Evolutionary conservation across 169 alveolate species (phyloP), one percentile per base, ranked within the genome.

Genomic region (Cryptosporidium baileyi): DNA sequence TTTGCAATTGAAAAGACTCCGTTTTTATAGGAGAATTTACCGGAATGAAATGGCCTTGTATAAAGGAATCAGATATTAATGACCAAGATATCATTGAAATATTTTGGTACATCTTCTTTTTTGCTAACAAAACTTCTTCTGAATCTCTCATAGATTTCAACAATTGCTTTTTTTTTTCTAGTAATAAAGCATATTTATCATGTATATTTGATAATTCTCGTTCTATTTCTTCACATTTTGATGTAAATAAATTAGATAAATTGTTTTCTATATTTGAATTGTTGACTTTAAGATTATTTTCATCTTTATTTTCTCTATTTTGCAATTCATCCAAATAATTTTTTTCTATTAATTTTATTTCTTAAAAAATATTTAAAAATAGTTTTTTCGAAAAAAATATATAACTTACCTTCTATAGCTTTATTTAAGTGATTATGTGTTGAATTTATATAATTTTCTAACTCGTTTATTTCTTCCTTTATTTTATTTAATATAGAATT

Each of bases 1-100:
- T 51, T 54, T 74, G 52, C 1, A 74, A 40, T 26, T 74, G 85
- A 9, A 74, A 74, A 15, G 85, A 51, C 11, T 74, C 85, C 1
- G 85, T 74, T 54, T 30, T 54, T 54, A 36, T 19, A 22, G 85
- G 85, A 36, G 67, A 51, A 54, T 74, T 52, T 15, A 57, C 60
- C 5, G 85, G 85, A 17, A 74, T 74, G 34, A 74, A 74, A 24
- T 74, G 85, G 3, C 85, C 85, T 43, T 74, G 65, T 54, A 74
- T 36, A 74, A 57, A 74, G 7, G 67, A 74, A 7, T 74, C 85
- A 32, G 85, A 74, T 38, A 74, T 74, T 32, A 51, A 11, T 34
- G 85, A 74, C 85, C 85, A 74, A 4, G 85, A 54, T 24, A 74
- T 74, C 67, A 57, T 54, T 34, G 85, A 74, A 0, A 74, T 74